Evolutionary conservation across 768 basidiomycete species (phyloP).

Genomic region (Tephrocybe sp.): DNA sequence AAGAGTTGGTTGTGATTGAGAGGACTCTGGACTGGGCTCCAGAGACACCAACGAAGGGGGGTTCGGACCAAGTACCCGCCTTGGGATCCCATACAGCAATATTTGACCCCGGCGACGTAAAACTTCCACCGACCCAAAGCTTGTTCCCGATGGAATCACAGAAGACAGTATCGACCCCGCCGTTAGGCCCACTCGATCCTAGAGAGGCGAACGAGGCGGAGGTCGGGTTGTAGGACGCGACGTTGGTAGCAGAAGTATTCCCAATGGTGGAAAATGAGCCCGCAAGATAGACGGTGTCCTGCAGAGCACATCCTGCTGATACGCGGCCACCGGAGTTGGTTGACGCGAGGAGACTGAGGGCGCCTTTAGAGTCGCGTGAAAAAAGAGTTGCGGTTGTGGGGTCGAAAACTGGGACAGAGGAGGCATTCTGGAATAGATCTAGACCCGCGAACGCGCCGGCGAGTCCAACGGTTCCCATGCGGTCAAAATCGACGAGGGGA

Average conservation of each 20-base stretch:
- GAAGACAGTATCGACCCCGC: constrained; percentile 67
- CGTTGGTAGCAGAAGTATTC: constrained; percentile 59
- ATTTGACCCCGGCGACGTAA: constrained; percentile 64
- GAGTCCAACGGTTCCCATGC: constrained; percentile 91
- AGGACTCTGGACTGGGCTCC: constrained; percentile 69
- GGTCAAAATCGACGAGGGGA: constrained; percentile 48
- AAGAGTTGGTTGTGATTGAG: constrained; percentile 75
- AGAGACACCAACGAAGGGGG: constrained; percentile 81
- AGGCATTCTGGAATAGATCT: constrained; percentile 65
- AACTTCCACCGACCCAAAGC: constrained; percentile 79
- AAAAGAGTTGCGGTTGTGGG: constrained; percentile 72
- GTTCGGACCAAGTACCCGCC: constrained; percentile 66
- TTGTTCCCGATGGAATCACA: constrained; percentile 70
- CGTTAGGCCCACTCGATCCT: constrained; percentile 71
- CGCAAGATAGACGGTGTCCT: constrained; percentile 72
- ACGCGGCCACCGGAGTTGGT: constrained; percentile 84
- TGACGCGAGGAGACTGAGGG: constrained; percentile 67
- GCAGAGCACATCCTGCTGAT: constrained; percentile 68
- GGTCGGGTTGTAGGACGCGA: constrained; percentile 73
- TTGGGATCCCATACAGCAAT: constrained; percentile 74
- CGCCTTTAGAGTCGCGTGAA: constrained; percentile 62
- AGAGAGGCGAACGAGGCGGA: constrained; percentile 60
- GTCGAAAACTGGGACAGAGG: constrained; percentile 56
- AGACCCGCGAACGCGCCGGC: constrained; percentile 89
- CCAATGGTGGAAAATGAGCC: constrained; percentile 81